These are phyloP conservation scores for Leucaena leucocephala DNA, from an alignment of 306 rosid species.

Conservation along the genomic window DNA sequence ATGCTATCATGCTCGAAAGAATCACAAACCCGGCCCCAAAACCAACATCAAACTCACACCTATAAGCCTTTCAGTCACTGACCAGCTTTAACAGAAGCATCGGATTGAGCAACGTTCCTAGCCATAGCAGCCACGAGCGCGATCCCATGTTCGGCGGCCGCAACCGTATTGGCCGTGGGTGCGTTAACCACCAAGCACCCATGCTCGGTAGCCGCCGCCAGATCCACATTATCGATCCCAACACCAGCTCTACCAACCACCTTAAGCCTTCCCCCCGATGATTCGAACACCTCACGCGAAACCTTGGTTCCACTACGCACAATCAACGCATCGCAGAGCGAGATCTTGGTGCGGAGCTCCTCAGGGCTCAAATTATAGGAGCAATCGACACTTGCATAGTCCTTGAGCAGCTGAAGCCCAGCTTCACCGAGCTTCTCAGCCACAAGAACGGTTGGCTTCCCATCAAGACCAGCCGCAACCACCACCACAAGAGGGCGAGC, in stretches of 20 bases:
- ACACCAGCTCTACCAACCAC: conserved; percentile 99
- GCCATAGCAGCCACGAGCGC: conserved; percentile 96
- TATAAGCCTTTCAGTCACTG: conserved; percentile 19
- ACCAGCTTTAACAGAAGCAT: conserved; percentile 95
- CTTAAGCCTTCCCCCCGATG: conserved; percentile 87
- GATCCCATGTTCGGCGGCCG: conserved; percentile 97
- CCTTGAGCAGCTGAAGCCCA: conserved; percentile 70
- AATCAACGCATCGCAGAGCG: conserved; percentile 91
- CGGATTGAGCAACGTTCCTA: conserved; percentile 94
- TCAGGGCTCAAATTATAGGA: conserved; percentile 80
- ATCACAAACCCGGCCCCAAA: not conserved
- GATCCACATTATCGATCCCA: conserved; percentile 98
- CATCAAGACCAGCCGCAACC: conserved; percentile 62
- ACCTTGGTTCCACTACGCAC: conserved; percentile 98
- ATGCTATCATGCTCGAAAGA: conserved; percentile 35
- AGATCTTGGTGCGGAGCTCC: conserved; percentile 98
- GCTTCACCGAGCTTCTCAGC: conserved; percentile 96
- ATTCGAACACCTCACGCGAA: conserved; percentile 86
- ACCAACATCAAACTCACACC: not conserved
- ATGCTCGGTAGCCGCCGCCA: conserved; percentile 96
- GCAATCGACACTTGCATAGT: conserved; percentile 88
- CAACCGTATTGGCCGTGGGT: conserved; percentile 95
- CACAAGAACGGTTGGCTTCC: conserved; percentile 88
- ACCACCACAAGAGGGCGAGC: conserved; percentile 44
- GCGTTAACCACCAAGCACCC: conserved; percentile 97